A percentile compares a stretch with the other conserved stretches of the same genome.
phyloP scores from a whole-genome alignment of 169 alveolate species.

The Cyclospora cayetanensis region DNA sequence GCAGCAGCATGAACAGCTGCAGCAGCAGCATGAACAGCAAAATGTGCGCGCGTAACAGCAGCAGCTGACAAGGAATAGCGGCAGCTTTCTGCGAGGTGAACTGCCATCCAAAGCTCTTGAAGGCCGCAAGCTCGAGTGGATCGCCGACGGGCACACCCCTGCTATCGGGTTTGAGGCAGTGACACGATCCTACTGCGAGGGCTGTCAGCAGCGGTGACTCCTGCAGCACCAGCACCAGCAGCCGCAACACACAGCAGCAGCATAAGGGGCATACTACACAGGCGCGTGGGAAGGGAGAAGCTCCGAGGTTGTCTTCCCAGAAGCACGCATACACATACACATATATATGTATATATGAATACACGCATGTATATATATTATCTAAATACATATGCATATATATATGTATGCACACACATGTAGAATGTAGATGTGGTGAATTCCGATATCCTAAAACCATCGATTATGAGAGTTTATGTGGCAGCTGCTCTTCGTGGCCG shows the following conservation, averaged over 20 bases:
- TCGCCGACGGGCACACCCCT: slow-evolving; percentile 91
- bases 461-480: too few relatives aligned
- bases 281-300: background rate
- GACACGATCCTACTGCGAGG: slow-evolving; percentile 95
- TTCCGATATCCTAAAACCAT: too few relatives aligned
- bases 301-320: background rate
- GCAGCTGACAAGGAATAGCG: slow-evolving; percentile 70
- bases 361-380: background rate
- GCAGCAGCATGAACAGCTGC: slow-evolving; percentile 83
- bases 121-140: slow-evolving; percentile 93
- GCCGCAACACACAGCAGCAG: slow-evolving; percentile 20
- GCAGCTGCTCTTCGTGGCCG: too few relatives aligned
- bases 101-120: slow-evolving; percentile 58
- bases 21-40: slow-evolving; percentile 87
- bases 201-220: slow-evolving; percentile 83
- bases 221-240: slow-evolving; percentile 41
- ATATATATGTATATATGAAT: too few relatives aligned
- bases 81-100: slow-evolving; percentile 17
- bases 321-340: background rate
- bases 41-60: slow-evolving; percentile 76
- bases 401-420: background rate
- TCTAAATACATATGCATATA: background rate
- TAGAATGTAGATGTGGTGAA: too few relatives aligned
- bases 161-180: slow-evolving; percentile 87
- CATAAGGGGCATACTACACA: background rate